These are phyloP conservation scores for Tetrahymena elliotti DNA, from an alignment of 73 alveolate species.

Conservation along the genomic window DNA sequence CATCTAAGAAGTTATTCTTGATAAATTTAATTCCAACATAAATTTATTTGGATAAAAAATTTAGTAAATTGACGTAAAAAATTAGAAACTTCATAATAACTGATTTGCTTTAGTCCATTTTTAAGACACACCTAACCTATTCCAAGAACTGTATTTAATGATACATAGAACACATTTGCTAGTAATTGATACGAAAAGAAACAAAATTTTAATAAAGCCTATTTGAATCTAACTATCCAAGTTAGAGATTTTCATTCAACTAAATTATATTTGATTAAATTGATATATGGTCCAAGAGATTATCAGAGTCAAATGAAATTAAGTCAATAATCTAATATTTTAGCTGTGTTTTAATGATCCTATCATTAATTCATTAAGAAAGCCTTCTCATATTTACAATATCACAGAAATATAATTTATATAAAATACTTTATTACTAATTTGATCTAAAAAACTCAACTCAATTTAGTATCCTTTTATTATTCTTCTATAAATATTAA, in stretches of 20 bases:
- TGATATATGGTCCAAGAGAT: not conserved
- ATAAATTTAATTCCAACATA: no score
- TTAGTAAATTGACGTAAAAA: no score
- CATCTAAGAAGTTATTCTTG: no score
- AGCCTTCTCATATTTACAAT: not conserved
- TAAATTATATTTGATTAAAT: no score
- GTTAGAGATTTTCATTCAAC: not conserved
- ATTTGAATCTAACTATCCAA: not conserved
- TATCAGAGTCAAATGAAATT: no score
- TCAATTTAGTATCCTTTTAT: not conserved
- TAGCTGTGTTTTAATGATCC: not conserved
- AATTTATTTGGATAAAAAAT: no score
- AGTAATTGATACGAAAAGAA: not conserved
- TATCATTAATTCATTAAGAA: not conserved
- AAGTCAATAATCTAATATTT: no score
- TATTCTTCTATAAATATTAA: not conserved
- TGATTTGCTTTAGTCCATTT: no score
- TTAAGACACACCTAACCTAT: no score
- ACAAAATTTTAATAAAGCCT: not conserved
- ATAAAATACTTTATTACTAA: not conserved
- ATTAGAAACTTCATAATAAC: no score
- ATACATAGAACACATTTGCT: no score
- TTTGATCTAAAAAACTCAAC: not conserved
- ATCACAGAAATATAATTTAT: not conserved
- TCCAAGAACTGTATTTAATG: no score